Evolutionary conservation across 2,329 filamentous ascomycete genomes (phyloP), one percentile per base, ranked within the genome.

Genomic region (Venturia pyrina): DNA sequence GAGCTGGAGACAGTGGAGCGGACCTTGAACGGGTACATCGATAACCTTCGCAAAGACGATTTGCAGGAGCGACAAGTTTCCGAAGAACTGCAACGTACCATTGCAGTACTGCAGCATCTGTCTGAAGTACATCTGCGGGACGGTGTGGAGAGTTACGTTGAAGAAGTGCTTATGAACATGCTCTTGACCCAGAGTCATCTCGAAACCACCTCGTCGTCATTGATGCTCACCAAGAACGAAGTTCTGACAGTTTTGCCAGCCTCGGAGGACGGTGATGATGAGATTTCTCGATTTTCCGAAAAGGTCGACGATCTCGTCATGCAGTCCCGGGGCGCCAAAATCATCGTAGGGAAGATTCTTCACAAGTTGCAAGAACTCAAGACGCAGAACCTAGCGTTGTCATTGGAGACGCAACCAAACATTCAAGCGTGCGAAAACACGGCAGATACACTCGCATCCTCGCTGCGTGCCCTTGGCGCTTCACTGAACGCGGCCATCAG

Each of bases 1-100:
- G 95, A 98, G 75, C 81, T 98, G 63, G 91, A 96, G 73, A 91
- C 93, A 0, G 91, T 98, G 13, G 95, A 99, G 78, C 85, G 92
- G 66, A 90, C 90, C 0, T 78, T 98, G 62, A 96, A 96, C 72
- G 85, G 84, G 65, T 96, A 92, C 86, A 90, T 98, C 66, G 93
- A 97, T 69, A 86, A 86, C 6, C 75, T 97, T 65, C 88, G 91
- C 69, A 87, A 87, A 64, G 92, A 96, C 70, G 92, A 96, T 66
- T 79, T 98, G 62, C 92, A 92, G 76, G 89, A 93, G 77, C 86
- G 89, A 74, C 88, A 91, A 71, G 92, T 92, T 72, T 87, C 90
- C 0, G 85, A 86, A 32, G 91, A 96, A 73, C 80, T 98, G 46
- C 88, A 93, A 71, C 86, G 79, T 17, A 93, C 90, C 7, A 90